Evolutionary conservation across 768 basidiomycete genomes (phyloP), one percentile per base, ranked within the genome.

Genomic region (Pholiota molesta): DNA sequence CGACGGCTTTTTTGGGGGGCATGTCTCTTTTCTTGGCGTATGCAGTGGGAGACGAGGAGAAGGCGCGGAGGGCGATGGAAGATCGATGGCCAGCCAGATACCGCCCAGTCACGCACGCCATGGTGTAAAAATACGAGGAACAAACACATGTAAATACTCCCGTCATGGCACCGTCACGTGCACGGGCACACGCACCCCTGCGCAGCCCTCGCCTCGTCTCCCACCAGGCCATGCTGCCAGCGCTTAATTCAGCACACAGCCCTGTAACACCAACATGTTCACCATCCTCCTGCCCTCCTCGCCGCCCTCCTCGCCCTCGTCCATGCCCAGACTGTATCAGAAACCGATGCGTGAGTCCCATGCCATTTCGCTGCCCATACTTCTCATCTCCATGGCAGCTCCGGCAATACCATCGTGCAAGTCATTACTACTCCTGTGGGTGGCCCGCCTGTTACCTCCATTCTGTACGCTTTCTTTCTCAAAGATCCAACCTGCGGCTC

Each of bases 1-100:
- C 81, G 56, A 79, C 78, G 57, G 88, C 77, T 97, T 96, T 80
- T 94, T 96, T 14, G 96, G 96, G 3, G 94, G 89, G 95, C 97
- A 97, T 72, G 78, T 92, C 66, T 21, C 47, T 23, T 49, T 76
- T 86, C 77, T 88, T 89, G 56, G 72, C 55, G 17, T 83, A 81
- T 37, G 78, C 65, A 8, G 82, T 81, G 67, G 81, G 78, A 49
- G 59, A 60, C 55, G 67, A 59, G 37, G 62, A 54, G 21, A 65
- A 65, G 40, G 64, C 55, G 52, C 62, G 65, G 61, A 52, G 57
- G 45, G 56, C 64, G 60, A 64, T 56, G 65, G 67, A 55, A 62
- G 59, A 66, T 69, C 65, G 71, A 65, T 68, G 59, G 64, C 64
- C 69, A 67, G 67, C 69, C 71, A 70, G 70, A 52, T 44, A 57